phyloP scores from a whole-genome alignment of 345 rosid species.

The Cardamine occulta region DNA sequence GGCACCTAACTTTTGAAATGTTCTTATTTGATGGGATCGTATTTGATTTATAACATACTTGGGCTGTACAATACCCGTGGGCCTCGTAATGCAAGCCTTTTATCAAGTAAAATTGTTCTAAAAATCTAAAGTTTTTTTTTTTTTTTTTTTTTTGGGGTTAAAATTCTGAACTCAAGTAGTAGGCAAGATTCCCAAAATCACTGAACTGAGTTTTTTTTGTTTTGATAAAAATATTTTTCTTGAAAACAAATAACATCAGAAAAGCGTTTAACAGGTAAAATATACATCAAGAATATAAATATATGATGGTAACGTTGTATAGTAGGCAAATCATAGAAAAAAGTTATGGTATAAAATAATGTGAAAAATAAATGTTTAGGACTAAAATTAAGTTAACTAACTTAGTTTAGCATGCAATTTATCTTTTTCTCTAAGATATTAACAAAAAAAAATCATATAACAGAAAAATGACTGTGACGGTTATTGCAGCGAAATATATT shows the following conservation, averaged over 20 bases:
- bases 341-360: not conserved
- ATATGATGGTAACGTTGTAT: not conserved
- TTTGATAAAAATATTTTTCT: too few species aligned
- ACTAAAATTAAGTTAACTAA: too few species aligned
- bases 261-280: not conserved
- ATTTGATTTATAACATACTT: not conserved
- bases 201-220: not conserved
- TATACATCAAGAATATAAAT: not conserved
- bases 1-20: not conserved
- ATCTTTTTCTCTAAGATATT: not conserved
- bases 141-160: too few species aligned
- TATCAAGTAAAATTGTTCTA: not conserved
- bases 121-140: too few species aligned
- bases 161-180: not conserved
- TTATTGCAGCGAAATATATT: slow-evolving; percentile 14
- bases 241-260: not conserved
- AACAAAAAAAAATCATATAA: not conserved
- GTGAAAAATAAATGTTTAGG: too few species aligned
- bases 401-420: not conserved
- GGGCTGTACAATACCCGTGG: not conserved
- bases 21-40: not conserved
- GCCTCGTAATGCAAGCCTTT: slow-evolving; percentile 8
- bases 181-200: not conserved
- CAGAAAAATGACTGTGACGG: slow-evolving; percentile 16
- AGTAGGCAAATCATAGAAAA: not conserved